These are phyloP conservation scores for Trichoderma atroviride DNA, from an alignment of 2,329 filamentous ascomycete species.

Conservation along the genomic window DNA sequence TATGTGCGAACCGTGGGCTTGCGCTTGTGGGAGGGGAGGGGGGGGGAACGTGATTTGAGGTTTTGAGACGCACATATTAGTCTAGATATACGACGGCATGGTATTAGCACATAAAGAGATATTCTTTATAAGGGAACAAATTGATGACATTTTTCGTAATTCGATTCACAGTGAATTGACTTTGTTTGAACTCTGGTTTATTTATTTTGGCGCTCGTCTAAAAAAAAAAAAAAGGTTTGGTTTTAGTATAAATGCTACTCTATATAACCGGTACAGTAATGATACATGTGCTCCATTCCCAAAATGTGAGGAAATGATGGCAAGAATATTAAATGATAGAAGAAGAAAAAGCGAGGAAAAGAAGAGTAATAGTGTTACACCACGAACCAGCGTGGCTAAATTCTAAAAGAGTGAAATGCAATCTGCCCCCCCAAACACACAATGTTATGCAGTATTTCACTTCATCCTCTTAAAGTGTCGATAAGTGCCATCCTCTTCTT, in stretches of 20 bases:
- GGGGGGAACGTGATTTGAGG: background rate
- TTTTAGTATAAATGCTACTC: background rate
- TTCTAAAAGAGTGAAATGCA: background rate
- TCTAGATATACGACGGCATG: background rate
- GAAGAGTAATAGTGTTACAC: background rate
- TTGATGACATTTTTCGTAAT: background rate
- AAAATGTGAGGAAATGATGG: background rate
- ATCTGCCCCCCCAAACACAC: background rate
- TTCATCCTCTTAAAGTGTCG: conserved; percentile 42
- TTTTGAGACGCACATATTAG: background rate
- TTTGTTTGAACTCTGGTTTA: background rate
- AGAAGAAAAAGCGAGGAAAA: background rate
- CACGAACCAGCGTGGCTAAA: background rate
- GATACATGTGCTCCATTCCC: background rate
- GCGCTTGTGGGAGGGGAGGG: background rate
- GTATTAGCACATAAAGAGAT: background rate
- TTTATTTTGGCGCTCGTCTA: background rate
- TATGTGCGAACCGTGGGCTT: conserved; percentile 5
- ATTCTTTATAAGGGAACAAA: background rate
- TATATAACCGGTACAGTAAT: background rate
- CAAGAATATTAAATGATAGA: background rate
- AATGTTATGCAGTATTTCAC: conserved; percentile 30
- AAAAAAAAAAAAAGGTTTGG: background rate
- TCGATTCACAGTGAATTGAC: background rate
- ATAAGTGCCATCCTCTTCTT: conserved; percentile 26